Base-by-base conservation (phyloP, 1,139 yeast genomes). In the Pichiaceae sp. region DNA sequence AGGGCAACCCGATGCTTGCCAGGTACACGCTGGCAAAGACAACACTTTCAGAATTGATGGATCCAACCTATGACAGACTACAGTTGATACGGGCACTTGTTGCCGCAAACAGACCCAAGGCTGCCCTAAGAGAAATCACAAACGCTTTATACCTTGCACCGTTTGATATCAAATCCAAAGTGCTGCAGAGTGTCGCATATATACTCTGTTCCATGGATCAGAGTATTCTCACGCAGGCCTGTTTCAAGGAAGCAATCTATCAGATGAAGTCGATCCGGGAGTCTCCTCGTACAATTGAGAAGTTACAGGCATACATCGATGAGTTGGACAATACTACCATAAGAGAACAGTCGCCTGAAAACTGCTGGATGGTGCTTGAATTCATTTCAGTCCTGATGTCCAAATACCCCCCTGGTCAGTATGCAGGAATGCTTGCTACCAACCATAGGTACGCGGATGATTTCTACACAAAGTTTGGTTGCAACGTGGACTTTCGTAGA, bases 61-160 rank as follows among this genome's bases (percentile, higher is more conserved):
- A 21, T 21, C 11, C 24, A 7, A 7, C 7, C 7, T 21, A 7
- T 7, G 24, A 21, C 11, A 21, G 24, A 7, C 23, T 26, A n/a
- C n/a, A n/a, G n/a, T n/a, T n/a, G n/a, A n/a, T n/a, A n/a, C n/a
- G n/a, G n/a, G n/a, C n/a, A n/a, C n/a, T 15, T n/a, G 18, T 33
- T 16, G 19, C 23, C 11, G 12, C 26, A n/a, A 33, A 25, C 12
- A 31, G 35, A 12, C 25, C 31, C 12, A 16, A 27, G 18, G 35
- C 35, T 19, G 35, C 35, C n/a, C 17, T 33, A 4, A 17, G 35
- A 27, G 31, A 27, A 16, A 18, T 33, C 15, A 11, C 14, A 6
- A 14, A 5, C 19, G 24, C 17, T 4, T 18, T 33, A 19, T 12
- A 27, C 8, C 25, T 33, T 3, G 5, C 31, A 4, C n/a, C 31